Base-by-base conservation (phyloP, 1,284 basidiomycete genomes). In the Ganoderma lingzhi region DNA sequence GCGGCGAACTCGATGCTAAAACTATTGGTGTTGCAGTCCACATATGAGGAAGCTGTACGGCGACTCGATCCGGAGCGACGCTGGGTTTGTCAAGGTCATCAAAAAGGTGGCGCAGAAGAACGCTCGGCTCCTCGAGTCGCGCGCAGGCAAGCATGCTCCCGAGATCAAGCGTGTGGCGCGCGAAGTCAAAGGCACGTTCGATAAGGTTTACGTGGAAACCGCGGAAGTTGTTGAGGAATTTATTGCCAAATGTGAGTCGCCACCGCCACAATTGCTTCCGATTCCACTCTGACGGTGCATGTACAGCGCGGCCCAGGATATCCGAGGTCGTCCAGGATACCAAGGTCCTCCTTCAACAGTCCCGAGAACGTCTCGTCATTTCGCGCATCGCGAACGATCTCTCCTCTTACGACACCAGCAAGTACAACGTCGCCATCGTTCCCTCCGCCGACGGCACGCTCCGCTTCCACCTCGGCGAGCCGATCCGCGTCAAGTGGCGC, bases 11-110 rank as follows among this genome's bases (percentile, higher is more conserved):
- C 59, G 4, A 3, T 4, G n/a, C 39, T 42, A 5, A 61, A 4
- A 6, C 41, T 30, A 6, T 8, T 41, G n/a, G 65, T 23, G 67
- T 69, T 19, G 56, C 69, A 97, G 96, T 72, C 98, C 98, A 28
- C 97, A 99, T 81, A 99, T 99, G 97, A 90, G 89, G 74, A 96
- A 95, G 78, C 85, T 99, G 19, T 99, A 99, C 80, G 97, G 97
- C 17, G 91, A 96, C 76, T 92, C 94, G 6, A 84, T 99, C 23
- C 90, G 97, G 71, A 95, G 96, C 79, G 97, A 99, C 70, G 97
- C 96, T 8, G 98, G 97, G 44, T 93, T 99, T 73, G 96, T 97
- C 70, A 98, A 98, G 84, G 97, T 98, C 37, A 91, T 99, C 80
- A 96, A 96, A 82, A 93, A 88, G 66, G 95, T 96, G 9, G 96